These are phyloP conservation scores for Corylus americana DNA, from an alignment of 306 rosid genomes.

Conservation along the genomic window DNA sequence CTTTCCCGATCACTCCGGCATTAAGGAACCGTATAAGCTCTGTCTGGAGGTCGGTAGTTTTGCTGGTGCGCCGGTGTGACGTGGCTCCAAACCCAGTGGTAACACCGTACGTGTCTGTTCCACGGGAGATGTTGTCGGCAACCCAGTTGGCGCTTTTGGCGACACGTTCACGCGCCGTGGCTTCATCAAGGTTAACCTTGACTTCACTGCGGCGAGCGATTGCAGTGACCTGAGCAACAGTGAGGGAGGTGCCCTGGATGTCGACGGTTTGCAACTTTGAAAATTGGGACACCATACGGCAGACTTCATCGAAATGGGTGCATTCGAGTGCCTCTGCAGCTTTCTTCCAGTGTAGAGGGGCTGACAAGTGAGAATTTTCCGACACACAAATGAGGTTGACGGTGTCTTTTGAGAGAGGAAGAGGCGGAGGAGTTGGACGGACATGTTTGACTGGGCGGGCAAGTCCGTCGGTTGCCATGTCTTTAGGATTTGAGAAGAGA, in stretches of 20 bases:
- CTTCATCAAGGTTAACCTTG: slow-evolving; percentile 23
- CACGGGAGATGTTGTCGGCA: slow-evolving; percentile 25
- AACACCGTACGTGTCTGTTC: slow-evolving; percentile 39
- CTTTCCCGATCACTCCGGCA: slow-evolving; percentile 36
- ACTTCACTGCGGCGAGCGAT: slow-evolving; percentile 33
- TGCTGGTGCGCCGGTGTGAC: slow-evolving; percentile 37
- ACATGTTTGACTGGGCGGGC: background rate
- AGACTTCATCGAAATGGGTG: slow-evolving; percentile 37
- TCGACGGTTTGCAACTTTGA: slow-evolving; percentile 18
- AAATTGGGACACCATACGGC: slow-evolving; percentile 29
- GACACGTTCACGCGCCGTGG: slow-evolving; percentile 32
- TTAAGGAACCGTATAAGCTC: slow-evolving; percentile 44
- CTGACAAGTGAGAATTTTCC: background rate
- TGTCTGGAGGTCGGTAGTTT: slow-evolving; percentile 32
- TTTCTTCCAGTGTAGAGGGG: slow-evolving; percentile 30
- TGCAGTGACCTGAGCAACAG: slow-evolving; percentile 34
- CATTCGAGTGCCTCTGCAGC: slow-evolving; percentile 31
- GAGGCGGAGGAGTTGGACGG: background rate
- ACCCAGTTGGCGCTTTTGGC: slow-evolving; percentile 39
- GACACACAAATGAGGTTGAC: background rate
- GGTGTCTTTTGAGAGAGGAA: slow-evolving; percentile 5
- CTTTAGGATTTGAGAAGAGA: background rate
- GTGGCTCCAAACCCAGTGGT: slow-evolving; percentile 44
- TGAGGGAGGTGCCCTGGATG: slow-evolving; percentile 34
- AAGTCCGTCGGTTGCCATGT: slow-evolving; percentile 5